Evolutionary conservation across 768 basidiomycete genomes (phyloP), one percentile per base, ranked within the genome.

Genomic region (Suillus luteus): DNA sequence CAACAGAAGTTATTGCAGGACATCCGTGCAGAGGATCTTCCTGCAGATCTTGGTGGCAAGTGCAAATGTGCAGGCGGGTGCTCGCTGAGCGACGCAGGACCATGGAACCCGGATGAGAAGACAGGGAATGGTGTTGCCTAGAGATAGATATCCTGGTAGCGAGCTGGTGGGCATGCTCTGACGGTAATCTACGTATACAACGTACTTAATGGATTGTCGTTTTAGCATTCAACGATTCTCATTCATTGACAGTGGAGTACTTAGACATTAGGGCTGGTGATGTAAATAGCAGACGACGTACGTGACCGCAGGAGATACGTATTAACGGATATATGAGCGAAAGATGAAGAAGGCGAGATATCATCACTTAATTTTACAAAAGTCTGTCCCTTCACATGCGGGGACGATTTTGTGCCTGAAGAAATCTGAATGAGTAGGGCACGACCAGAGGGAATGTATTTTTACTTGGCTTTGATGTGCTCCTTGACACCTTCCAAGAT

Each of bases 81-180:
- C 76, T 91, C 88, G 62, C 73, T 95, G 80, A 90, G 89, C 66
- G 93, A 99, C 77, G 91, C 84, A 1, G 96, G 96, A 9, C 96
- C 96, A 10, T 98, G 96, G 96, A 92, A 92, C 71, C 71, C 75
- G 7, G 51, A 55, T 49, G 5, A 10, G 35, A 61, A 55, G 55
- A 49, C 52, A 24, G 55, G 1, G 41, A 61, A 76, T 22, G 71
- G 72, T n/a, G 52, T 41, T 57, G 68, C 49, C 64, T 74, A 75
- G 73, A 66, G 60, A 15, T 61, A 48, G 31, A 33, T 54, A 38
- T 59, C 10, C 57, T 59, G 15, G 43, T 44, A 44, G 27, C 46
- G 37, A 55, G 46, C 48, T 52, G 27, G 51, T 46, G 48, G 65
- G 55, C 35, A 57, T 52, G 61, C 49, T 62, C 61, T 64, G 41